Evolutionary conservation across 192 early-diverging fungal species (phyloP).

Genomic region (Helicostylum pulchrum): DNA sequence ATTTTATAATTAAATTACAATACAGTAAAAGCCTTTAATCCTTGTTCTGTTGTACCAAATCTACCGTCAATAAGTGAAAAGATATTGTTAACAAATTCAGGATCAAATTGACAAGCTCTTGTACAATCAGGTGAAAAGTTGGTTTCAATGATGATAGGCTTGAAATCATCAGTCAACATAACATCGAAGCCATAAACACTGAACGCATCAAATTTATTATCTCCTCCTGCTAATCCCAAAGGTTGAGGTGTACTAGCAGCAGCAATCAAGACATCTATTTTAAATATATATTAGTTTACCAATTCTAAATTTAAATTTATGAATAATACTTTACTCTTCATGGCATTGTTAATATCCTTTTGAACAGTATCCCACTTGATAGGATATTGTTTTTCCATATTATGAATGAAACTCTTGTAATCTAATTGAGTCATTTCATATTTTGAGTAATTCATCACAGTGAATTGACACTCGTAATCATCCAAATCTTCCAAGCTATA

Average conservation of each 20-base stretch:
- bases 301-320: no score
- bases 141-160: slow-evolving; percentile 44
- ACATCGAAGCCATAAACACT: slow-evolving; percentile 48
- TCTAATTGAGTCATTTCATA: slow-evolving; percentile 46
- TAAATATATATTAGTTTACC: background rate
- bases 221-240: slow-evolving; percentile 30
- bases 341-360: slow-evolving; percentile 43
- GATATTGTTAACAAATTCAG: slow-evolving; percentile 47
- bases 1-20: slow-evolving; percentile 20
- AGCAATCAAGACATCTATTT: slow-evolving; percentile 36
- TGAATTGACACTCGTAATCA: slow-evolving; percentile 50
- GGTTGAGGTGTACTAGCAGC: slow-evolving; percentile 46
- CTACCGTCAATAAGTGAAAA: slow-evolving; percentile 46
- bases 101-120: slow-evolving; percentile 45
- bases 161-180: slow-evolving; percentile 40
- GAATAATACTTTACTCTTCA: slow-evolving; percentile 33
- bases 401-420: slow-evolving; percentile 44
- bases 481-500: slow-evolving; percentile 32
- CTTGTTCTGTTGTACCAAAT: slow-evolving; percentile 40
- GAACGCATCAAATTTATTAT: slow-evolving; percentile 34
- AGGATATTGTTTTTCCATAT: slow-evolving; percentile 48
- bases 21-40: slow-evolving; percentile 37
- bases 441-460: slow-evolving; percentile 48
- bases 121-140: slow-evolving; percentile 48
- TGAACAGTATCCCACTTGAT: slow-evolving; percentile 43